A percentile compares a stretch with the other conserved stretches of the same genome.
Evolutionary conservation across 225 moss, liverwort and hornwort species (phyloP).

Genomic region (Neckera pumila): DNA sequence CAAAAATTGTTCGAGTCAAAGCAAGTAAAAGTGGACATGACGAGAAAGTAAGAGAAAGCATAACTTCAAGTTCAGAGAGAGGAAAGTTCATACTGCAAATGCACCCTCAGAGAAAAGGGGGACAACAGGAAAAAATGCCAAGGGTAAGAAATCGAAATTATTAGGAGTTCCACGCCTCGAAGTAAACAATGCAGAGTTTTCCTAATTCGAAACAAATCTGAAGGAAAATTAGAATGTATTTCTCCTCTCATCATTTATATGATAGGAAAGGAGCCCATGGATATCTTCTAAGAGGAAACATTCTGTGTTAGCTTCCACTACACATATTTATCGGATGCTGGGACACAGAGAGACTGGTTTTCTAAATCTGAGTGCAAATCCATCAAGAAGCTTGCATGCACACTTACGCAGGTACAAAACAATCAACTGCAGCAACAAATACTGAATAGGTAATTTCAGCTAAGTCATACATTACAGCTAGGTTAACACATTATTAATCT

Average conservation of each 20-base stretch:
- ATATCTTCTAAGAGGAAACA: background rate
- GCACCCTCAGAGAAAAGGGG: background rate
- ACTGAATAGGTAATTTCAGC: background rate
- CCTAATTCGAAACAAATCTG: background rate
- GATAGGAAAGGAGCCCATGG: background rate
- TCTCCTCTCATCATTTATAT: background rate
- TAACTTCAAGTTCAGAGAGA: background rate
- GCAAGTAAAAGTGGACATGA: background rate
- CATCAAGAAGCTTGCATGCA: background rate
- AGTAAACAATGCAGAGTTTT: background rate
- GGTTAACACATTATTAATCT: background rate
- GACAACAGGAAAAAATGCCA: background rate
- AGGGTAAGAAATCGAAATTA: background rate
- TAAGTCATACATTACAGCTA: background rate
- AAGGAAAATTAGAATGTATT: background rate
- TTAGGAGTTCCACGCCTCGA: background rate
- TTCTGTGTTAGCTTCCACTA: background rate
- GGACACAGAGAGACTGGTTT: background rate
- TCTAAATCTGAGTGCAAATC: background rate
- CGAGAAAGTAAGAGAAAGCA: background rate
- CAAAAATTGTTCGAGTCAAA: background rate
- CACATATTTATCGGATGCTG: background rate
- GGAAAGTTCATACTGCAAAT: background rate
- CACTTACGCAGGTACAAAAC: background rate
- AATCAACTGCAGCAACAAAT: background rate